phyloP scores from a whole-genome alignment of 228 moss, liverwort and hornwort species.

The Sphagnum fallax region DNA sequence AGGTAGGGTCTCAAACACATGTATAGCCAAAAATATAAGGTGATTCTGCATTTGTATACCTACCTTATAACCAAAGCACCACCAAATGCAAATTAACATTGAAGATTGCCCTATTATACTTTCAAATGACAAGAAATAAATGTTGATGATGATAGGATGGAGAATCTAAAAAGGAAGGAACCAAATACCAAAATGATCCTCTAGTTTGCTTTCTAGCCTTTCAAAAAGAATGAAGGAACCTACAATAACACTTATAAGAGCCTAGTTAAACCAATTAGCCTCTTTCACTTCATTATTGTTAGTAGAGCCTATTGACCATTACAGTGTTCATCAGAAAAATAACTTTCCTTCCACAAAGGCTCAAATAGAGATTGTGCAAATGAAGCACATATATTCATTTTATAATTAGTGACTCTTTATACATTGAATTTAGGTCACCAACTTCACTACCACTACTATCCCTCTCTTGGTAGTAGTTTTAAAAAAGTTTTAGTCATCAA shows the following conservation, averaged over 20 bases:
- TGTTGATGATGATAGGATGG: neutral
- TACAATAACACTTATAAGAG: slow-evolving; percentile 70
- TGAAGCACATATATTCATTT: too few relatives aligned
- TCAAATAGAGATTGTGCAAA: too few relatives aligned
- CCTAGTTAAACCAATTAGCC: slow-evolving; percentile 13
- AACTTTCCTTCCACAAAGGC: too few relatives aligned
- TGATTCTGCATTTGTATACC: slow-evolving; percentile 24
- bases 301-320: too few relatives aligned
- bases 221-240: slow-evolving; percentile 92
- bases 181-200: slow-evolving; percentile 79
- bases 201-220: slow-evolving; percentile 85
- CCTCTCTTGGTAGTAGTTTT: too few relatives aligned
- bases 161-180: slow-evolving; percentile 1
- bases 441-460: neutral
- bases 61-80: slow-evolving; percentile 59
- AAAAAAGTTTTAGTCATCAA: too few relatives aligned
- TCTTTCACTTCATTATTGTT: neutral
- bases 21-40: neutral
- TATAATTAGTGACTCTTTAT: too few relatives aligned
- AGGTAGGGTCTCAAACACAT: neutral
- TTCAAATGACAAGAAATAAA: neutral
- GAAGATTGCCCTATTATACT: neutral
- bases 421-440: too few relatives aligned
- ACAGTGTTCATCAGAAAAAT: too few relatives aligned
- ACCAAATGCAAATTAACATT: slow-evolving; percentile 6